Base-by-base conservation (phyloP, 352 stramenopile genomes). In the Thraustotheca clavata region DNA sequence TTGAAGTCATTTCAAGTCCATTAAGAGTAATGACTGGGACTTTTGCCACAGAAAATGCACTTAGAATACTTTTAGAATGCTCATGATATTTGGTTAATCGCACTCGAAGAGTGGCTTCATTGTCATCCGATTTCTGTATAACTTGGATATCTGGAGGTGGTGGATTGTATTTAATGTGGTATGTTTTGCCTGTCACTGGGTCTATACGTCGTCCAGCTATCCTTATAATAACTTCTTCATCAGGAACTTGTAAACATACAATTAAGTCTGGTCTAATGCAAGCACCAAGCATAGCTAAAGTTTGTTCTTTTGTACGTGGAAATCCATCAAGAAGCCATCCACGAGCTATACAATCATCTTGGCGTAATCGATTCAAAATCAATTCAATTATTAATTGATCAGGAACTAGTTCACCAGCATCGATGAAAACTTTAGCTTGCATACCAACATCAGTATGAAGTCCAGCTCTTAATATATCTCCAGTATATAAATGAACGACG, bases 91-190 rank as follows among this genome's bases (percentile, higher is more conserved):
- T 92, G 24, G 80, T 69, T 22, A 98, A 71, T 9, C 92, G 80
- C n/a, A 88, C 82, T 43, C 83, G 88, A 26, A 97, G 85, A 54
- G 94, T 97, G 38, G 87, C 78, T 61, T 97, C 89, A 1, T 86
- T 97, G 73, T 98, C 92, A 72, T 98, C 92, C 36, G 74, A 87
- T n/a, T 91, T 79, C 69, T 98, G 92, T 34, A 95, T 71, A 22
- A 92, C 69, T 26, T 79, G 89, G 8, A 47, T 46, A 29, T 70
- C 71, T 50, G 80, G 84, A 6, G 77, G 79, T 5, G 96, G 96
- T n/a, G 95, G 94, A 62, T 95, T 96, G 74, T 97, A 98, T 71
- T 98, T 96, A 5, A 98, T 76, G 57, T 99, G 96, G 73, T 98
- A 99, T 52, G 87, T 97, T 60, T 95, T 91, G 70, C 94, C 91